A percentile compares a stretch with the other conserved stretches of the same genome.
Conservation (phyloP, 352 stramenopile species). For the Phytophthora fragariaefolia region DNA sequence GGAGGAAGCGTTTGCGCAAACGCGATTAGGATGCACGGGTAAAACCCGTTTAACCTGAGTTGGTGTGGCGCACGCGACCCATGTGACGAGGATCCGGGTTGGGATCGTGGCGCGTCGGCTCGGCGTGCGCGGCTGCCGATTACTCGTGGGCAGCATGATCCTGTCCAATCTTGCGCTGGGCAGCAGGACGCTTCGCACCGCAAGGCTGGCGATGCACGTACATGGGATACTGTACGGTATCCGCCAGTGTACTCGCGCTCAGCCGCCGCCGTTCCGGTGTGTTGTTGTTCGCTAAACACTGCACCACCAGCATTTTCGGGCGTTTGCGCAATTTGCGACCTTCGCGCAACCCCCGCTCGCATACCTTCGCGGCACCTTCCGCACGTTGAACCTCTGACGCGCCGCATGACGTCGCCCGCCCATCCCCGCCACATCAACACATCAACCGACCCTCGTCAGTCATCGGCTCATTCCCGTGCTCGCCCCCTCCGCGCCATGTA, state of each 20-base stretch:
- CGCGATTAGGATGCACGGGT: constrained; percentile 16
- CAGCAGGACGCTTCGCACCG: too few relatives aligned
- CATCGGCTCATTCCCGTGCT: not conserved
- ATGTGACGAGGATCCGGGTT: constrained; percentile 25
- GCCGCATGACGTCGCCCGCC: constrained; percentile 8
- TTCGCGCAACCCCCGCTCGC: constrained; percentile 31
- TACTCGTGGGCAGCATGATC: not conserved
- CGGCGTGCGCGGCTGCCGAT: not conserved
- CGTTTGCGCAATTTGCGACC: constrained; percentile 39
- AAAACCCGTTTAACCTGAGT: not conserved
- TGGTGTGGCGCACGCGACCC: constrained; percentile 10
- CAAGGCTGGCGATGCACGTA: too few relatives aligned
- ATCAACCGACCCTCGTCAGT: not conserved
- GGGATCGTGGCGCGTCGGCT: not conserved
- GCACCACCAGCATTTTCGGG: constrained; percentile 28
- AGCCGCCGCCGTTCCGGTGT: too few relatives aligned
- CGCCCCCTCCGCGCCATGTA: constrained; percentile 22
- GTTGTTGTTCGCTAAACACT: too few relatives aligned
- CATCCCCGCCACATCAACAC: constrained; percentile 12
- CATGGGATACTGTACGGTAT: too few relatives aligned
- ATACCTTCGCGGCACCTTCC: constrained; percentile 3
- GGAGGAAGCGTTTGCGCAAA: constrained; percentile 33
- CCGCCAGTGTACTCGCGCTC: too few relatives aligned
- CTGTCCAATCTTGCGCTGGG: too few relatives aligned
- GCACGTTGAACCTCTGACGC: constrained; percentile 8